Evolutionary conservation across 2,329 filamentous ascomycete genomes (phyloP).

Genomic region (Hypoxylon sp.): DNA sequence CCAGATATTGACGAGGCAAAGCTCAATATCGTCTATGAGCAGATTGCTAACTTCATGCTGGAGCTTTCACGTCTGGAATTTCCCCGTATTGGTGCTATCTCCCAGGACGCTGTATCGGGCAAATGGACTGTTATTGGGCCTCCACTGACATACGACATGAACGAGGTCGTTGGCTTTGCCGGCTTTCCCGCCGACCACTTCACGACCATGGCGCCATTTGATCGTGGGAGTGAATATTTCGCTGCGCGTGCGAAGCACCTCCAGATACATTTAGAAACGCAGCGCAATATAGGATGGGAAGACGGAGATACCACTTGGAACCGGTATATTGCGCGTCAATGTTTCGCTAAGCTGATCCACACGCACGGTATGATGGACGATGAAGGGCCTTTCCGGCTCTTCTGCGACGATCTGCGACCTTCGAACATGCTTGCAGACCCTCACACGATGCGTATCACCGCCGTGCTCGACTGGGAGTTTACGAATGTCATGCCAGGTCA

Average conservation of each 20-base stretch:
- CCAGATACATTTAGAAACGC: background rate
- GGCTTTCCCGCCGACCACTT: background rate
- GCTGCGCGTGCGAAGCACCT: background rate
- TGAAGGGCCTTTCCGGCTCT: background rate
- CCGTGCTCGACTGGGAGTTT: background rate
- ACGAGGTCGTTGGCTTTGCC: background rate
- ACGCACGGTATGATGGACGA: background rate
- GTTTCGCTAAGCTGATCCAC: background rate
- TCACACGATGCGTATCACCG: background rate
- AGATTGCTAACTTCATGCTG: background rate
- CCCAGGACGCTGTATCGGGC: background rate
- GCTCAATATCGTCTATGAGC: background rate
- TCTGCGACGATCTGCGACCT: background rate
- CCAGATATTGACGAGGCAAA: background rate
- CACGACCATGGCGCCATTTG: background rate
- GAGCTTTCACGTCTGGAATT: background rate
- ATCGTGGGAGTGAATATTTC: background rate
- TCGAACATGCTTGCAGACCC: background rate
- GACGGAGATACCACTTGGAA: background rate
- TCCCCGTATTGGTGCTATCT: background rate
- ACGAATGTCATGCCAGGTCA: background rate
- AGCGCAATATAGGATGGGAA: background rate
- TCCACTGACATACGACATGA: background rate
- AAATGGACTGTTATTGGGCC: background rate
- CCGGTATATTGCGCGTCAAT: background rate